These are phyloP conservation scores for Ustilago loliicola DNA, from an alignment of 1,284 basidiomycete genomes.

Conservation along the genomic window DNA sequence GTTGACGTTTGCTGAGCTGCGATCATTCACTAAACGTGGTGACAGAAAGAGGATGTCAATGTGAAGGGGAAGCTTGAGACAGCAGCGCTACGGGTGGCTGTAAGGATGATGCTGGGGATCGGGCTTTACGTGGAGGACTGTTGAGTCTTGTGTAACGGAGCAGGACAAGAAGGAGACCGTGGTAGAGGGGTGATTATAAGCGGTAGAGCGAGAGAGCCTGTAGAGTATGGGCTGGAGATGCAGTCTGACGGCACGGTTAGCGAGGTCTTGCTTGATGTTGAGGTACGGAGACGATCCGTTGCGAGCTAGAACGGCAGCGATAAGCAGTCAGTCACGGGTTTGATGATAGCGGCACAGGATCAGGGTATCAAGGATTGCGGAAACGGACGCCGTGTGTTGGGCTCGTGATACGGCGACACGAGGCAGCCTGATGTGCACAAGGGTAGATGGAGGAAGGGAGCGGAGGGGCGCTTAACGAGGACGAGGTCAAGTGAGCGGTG, in stretches of 20 bases:
- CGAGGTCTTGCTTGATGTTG: not conserved
- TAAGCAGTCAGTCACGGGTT: conserved; percentile 1
- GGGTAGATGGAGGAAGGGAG: not conserved
- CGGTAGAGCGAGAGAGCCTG: not conserved
- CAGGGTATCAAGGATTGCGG: not conserved
- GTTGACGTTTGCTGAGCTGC: conserved; percentile 40
- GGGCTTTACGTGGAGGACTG: too few relatives aligned
- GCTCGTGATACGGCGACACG: conserved; percentile 8
- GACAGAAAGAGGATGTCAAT: not conserved
- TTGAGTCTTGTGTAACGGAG: not conserved
- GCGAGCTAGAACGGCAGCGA: not conserved
- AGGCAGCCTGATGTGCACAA: not conserved
- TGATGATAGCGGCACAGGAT: not conserved
- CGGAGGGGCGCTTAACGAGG: conserved; percentile 20
- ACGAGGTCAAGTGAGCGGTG: conserved; percentile 13
- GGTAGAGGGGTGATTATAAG: conserved; percentile 8
- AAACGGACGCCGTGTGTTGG: not conserved
- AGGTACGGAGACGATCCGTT: not conserved
- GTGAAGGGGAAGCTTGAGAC: not conserved
- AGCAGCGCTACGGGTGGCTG: not conserved
- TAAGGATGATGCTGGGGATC: not conserved
- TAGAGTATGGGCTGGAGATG: not conserved
- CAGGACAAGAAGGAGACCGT: not conserved
- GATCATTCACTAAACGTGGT: conserved; percentile 42
- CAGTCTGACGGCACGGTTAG: not conserved